Base-by-base conservation (phyloP, 2,329 filamentous ascomycete species). In the Cordyceps cicadae region DNA sequence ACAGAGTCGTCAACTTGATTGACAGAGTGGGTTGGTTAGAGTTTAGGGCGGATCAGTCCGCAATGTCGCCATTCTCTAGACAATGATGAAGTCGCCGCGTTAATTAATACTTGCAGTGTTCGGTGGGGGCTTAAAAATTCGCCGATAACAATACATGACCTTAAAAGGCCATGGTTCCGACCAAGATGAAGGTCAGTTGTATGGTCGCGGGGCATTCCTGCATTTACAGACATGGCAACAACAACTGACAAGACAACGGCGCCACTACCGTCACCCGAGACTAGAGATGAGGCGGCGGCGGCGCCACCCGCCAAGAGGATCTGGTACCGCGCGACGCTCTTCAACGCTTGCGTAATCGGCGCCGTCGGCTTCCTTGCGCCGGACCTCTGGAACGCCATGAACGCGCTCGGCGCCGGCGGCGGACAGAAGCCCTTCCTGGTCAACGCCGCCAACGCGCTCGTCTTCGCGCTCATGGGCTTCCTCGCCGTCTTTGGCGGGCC, bases 341-440 rank as follows among this genome's bases (percentile, higher is more conserved):
- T 81, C 72, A 81, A 83, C 66, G 79, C 79, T 45, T 77, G 77
- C 53, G 72, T 83, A 17, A 81, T 82, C 51, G 80, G 81, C 14
- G 74, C 72, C 15, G 79, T 81, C 0, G 81, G 79, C 1, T 82
- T 82, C 64, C 70, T 80, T 41, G 76, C 76, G 0, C 78, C 78
- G 0, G 78, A 78, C 0, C 67, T 84, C 3, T 83, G 81, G 80
- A 82, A 81, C 66, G 81, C 81, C 1, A 81, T 83, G 77, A 82
- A 79, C 63, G 71, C 74, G 1, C 70, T 81, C 5, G 80, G 81
- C 17, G 81, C 80, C 1, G 80, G 80, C 45, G 80, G 80, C 29
- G 77, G 77, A 1, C 75, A 80, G 62, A 72, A 75, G 45, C 79
- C 78, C 0, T 81, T 73, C 55, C 71, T 82, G 43, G 76, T 81